Base-by-base conservation (phyloP, 371 early-diverging fungal genomes). In the Mortierella sp. region DNA sequence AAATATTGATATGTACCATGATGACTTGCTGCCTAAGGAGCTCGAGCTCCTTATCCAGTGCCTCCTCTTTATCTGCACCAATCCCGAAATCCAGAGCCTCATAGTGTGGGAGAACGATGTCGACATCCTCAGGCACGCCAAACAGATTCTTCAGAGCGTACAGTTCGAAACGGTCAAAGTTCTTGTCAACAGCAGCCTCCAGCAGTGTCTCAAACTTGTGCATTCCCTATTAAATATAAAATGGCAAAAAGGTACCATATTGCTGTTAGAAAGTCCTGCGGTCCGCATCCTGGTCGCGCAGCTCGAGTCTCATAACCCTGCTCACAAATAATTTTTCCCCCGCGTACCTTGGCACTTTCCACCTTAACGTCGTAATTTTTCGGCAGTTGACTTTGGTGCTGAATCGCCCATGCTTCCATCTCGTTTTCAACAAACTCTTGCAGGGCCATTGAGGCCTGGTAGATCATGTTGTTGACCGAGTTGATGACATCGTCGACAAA, bases 401-500 rank as follows among this genome's bases (percentile, higher is more conserved):
- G 46, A 18, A 71, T 43, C 10, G 63, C 73, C 35, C 80, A 18
- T 32, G 72, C 68, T 3, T 74, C 72, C 84, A 84, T 84, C 55
- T 81, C 74, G 12, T 72, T 83, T 68, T 93, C 92, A 44, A 94
- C 89, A 88, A 91, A 94, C 70, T 89, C 89, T 82, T 93, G 90
- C 35, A 95, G 88, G 27, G 90, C 91, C 71, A 90, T 89, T 14
- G 94, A 91, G 0, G 93, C 93, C 74, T 92, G 88, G 78, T 94
- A 94, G 32, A 94, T 85, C 63, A 93, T 82, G 48, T 93, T 93
- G 83, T 94, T 95, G 75, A 94, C 91, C 4, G 94, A 87, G 80
- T 95, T 94, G 87, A 94, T 92, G 46, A 95, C 91, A 72, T 95
- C 95, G 89, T 95, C 95, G 72, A 96, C 90, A 76, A 94, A 92